Percentiles rank a stretch among this genome's conserved stretches.
Conservation (phyloP, 768 basidiomycete species). For the Amanita rubescens region DNA sequence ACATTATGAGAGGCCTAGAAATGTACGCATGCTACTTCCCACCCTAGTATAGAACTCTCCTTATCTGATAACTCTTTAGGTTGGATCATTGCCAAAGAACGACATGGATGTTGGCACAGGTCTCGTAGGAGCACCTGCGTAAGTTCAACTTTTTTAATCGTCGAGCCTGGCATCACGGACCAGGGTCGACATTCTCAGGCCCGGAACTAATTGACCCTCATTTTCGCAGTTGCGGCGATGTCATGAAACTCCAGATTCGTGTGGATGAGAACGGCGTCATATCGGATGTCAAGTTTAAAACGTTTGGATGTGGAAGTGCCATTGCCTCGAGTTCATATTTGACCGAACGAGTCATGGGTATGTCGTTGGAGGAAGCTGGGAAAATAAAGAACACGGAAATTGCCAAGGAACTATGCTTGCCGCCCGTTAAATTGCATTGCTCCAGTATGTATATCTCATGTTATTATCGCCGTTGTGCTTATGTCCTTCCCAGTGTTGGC, state of each 20-base stretch:
- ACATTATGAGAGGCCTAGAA: slow-evolving; percentile 96
- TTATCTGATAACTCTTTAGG: slow-evolving; percentile 73
- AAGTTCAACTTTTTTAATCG: slow-evolving; percentile 26
- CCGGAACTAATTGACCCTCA: slow-evolving; percentile 23
- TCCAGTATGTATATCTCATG: slow-evolving; percentile 58
- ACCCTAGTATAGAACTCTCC: slow-evolving; percentile 21
- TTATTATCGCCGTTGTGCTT: not conserved
- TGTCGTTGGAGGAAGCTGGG: slow-evolving; percentile 89
- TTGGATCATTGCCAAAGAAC: slow-evolving; percentile 90
- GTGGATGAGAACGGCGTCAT: slow-evolving; percentile 94
- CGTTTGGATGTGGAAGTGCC: slow-evolving; percentile 97
- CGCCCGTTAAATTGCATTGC: slow-evolving; percentile 94
- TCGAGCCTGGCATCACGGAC: not conserved
- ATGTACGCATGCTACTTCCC: slow-evolving; percentile 55
- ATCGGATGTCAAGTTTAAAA: slow-evolving; percentile 99
- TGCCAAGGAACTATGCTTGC: slow-evolving; percentile 91
- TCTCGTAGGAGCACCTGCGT: slow-evolving; percentile 96
- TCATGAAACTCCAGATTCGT: slow-evolving; percentile 99
- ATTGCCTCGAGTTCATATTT: slow-evolving; percentile 98
- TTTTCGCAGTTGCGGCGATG: slow-evolving; percentile 78
- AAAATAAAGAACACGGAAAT: slow-evolving; percentile 99
- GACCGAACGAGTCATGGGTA: slow-evolving; percentile 96
- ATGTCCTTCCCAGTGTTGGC: slow-evolving; percentile 65
- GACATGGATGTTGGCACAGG: slow-evolving; percentile 94
- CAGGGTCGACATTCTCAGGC: slow-evolving; percentile 9